Evolutionary conservation across 129 eudicot genomes (phyloP).

Genomic region (Chrysanthemum makinoi): DNA sequence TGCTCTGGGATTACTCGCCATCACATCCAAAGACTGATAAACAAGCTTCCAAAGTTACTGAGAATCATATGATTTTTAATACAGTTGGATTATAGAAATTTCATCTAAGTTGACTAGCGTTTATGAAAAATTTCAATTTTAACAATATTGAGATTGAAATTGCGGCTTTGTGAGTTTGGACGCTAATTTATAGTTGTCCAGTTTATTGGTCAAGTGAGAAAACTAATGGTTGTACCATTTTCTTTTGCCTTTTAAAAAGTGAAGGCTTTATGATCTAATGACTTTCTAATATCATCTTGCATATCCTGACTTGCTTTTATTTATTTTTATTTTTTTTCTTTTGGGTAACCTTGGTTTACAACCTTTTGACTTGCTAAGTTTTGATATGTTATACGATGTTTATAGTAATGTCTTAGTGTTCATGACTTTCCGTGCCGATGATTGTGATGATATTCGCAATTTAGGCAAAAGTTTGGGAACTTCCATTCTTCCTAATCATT

Average conservation of each 20-base stretch:
- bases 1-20: constrained; percentile 60
- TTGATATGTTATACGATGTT: too few relatives aligned
- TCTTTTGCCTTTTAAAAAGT: background rate
- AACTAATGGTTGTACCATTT: constrained; percentile 4
- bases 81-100: background rate
- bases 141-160: constrained; percentile 5
- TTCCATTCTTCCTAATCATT: too few relatives aligned
- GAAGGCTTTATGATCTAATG: background rate
- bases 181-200: background rate
- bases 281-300: background rate
- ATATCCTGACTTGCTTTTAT: background rate
- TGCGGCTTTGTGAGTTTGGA: constrained; percentile 15
- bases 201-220: background rate
- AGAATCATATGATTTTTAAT: background rate
- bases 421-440: too few relatives aligned
- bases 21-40: constrained; percentile 58
- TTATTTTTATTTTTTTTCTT: background rate
- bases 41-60: constrained; percentile 11
- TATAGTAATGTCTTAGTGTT: too few relatives aligned
- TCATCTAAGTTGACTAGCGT: constrained; percentile 1
- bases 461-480: too few relatives aligned
- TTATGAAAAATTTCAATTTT: constrained; percentile 11
- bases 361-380: background rate
- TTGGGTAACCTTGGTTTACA: background rate
- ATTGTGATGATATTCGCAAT: too few relatives aligned